Percentiles rank a stretch among this genome's conserved stretches.
Conservation (phyloP, 768 basidiomycete genomes). For the Psilocybe cubensis region DNA sequence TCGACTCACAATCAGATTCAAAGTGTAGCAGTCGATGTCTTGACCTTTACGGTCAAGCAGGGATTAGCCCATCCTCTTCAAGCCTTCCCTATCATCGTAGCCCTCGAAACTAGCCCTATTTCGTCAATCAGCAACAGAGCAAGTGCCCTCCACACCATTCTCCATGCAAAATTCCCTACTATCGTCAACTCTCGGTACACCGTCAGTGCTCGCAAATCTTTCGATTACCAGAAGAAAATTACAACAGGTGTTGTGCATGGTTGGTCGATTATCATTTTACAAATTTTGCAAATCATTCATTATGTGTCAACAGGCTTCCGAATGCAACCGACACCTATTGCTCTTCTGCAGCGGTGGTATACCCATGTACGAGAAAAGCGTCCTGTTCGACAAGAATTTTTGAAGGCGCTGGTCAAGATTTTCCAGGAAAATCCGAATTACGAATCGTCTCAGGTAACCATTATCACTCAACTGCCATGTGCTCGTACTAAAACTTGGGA, state of each 20-base stretch:
- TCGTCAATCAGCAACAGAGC: constrained; percentile 70
- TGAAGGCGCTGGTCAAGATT: constrained; percentile 79
- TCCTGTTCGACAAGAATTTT: constrained; percentile 81
- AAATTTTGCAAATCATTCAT: neutral
- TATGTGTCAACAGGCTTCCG: constrained; percentile 58
- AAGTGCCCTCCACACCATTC: constrained; percentile 73
- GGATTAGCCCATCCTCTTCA: constrained; percentile 95
- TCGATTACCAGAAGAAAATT: constrained; percentile 78
- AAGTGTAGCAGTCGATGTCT: constrained; percentile 83
- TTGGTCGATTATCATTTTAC: constrained; percentile 23
- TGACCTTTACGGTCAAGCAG: constrained; percentile 93
- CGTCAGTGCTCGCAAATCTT: constrained; percentile 80
- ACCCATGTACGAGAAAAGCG: constrained; percentile 90
- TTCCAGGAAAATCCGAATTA: constrained; percentile 74
- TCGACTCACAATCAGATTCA: constrained; percentile 75
- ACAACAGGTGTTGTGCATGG: constrained; percentile 55
- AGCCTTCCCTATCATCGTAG: constrained; percentile 90
- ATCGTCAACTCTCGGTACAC: constrained; percentile 86
- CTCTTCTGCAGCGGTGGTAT: constrained; percentile 91
- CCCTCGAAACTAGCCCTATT: constrained; percentile 85
- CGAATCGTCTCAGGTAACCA: constrained; percentile 58
- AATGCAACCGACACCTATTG: constrained; percentile 62
- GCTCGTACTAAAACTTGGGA: neutral
- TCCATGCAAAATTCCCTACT: constrained; percentile 90
- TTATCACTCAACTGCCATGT: neutral